phyloP scores from a whole-genome alignment of 129 eudicot genomes.

The sunflower (Helianthus annuus) region HanXRQr2.0-SUNRISE NC_035437.2:116760578-116761077 shows the following conservation, averaged over 20 bases:
- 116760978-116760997: too few relatives aligned
- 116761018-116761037: too few relatives aligned
- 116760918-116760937: too few relatives aligned
- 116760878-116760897: too few relatives aligned
- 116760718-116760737: constrained; percentile 27
- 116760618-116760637: constrained; percentile 85
- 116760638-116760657: background rate
- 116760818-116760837: background rate
- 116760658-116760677: background rate
- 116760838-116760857: too few relatives aligned
- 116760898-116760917: too few relatives aligned
- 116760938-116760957: too few relatives aligned
- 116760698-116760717: background rate
- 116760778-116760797: background rate
- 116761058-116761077: too few relatives aligned
- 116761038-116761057: too few relatives aligned
- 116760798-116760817: background rate
- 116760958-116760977: too few relatives aligned
- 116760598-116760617: constrained; percentile 85
- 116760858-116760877: too few relatives aligned
- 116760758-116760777: background rate
- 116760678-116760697: background rate
- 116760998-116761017: too few relatives aligned
- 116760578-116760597: constrained; percentile 92
- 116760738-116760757: constrained; percentile 21